Percentiles rank a stretch among this genome's conserved stretches.
phyloP scores from a whole-genome alignment of 352 stramenopile genomes.

The Phytopythium aichiense region DNA sequence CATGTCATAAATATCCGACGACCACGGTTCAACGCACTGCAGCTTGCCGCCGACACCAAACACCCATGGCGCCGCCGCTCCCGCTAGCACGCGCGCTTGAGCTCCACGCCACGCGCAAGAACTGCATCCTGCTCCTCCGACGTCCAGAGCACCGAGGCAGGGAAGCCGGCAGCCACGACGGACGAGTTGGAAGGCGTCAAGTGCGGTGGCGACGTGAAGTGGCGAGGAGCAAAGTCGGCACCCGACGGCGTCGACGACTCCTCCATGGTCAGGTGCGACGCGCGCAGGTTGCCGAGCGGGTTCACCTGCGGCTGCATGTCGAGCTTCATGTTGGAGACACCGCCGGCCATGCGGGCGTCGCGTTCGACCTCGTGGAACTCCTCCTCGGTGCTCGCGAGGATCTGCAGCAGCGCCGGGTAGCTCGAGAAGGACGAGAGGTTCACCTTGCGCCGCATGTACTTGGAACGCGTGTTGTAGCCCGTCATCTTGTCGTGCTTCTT shows the following conservation, averaged over 20 bases:
- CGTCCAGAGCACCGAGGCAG: slow-evolving; percentile 44
- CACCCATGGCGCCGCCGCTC: not conserved
- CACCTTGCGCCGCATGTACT: slow-evolving; percentile 83
- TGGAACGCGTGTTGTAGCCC: slow-evolving; percentile 79
- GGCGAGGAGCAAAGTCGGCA: slow-evolving; percentile 7
- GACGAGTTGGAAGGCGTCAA: slow-evolving; percentile 43
- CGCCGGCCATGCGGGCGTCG: slow-evolving; percentile 43
- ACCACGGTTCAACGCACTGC: not conserved
- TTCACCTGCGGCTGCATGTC: slow-evolving; percentile 28
- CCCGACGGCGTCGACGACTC: slow-evolving; percentile 29
- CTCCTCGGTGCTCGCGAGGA: slow-evolving; percentile 72
- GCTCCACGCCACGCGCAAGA: slow-evolving; percentile 6
- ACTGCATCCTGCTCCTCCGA: slow-evolving; percentile 25
- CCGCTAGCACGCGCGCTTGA: slow-evolving; percentile 8
- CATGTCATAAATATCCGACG: not conserved
- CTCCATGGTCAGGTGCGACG: slow-evolving; percentile 9
- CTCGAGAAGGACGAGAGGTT: slow-evolving; percentile 77
- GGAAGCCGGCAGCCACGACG: slow-evolving; percentile 30
- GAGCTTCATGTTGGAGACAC: slow-evolving; percentile 54
- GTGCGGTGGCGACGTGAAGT: slow-evolving; percentile 35
- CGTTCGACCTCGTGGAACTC: slow-evolving; percentile 77
- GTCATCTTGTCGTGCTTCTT: slow-evolving; percentile 88
- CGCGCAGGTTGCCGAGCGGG: slow-evolving; percentile 7
- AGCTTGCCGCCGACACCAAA: not conserved
- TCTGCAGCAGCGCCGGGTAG: slow-evolving; percentile 67